A percentile compares a stretch with the other conserved stretches of the same genome.
phyloP scores from a whole-genome alignment of 2,329 filamentous ascomycete species.

The Ophiocordyceps camponoti-rufipedis region DNA sequence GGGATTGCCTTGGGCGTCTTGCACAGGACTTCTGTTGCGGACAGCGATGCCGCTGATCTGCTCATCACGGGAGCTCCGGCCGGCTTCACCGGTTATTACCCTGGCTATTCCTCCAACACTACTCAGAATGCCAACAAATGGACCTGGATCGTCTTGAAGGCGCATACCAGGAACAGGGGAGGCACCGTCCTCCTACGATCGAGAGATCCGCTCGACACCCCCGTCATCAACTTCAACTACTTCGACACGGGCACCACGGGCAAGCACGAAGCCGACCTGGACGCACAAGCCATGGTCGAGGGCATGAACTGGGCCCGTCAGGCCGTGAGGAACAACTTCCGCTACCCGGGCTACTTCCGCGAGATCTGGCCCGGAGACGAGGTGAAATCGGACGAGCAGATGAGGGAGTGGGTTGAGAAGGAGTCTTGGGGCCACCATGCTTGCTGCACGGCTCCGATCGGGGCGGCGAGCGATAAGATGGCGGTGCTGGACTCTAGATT shows the following conservation, averaged over 20 bases:
- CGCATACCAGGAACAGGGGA: constrained; percentile 41
- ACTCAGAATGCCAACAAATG: constrained; percentile 14
- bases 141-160: constrained; percentile 29
- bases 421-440: constrained; percentile 39
- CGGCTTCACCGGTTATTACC: constrained; percentile 11
- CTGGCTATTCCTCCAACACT: constrained; percentile 7
- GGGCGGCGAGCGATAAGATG: constrained; percentile 28
- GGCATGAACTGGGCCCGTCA: constrained; percentile 32
- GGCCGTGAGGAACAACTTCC: constrained; percentile 9
- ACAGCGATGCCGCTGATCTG: constrained; percentile 9
- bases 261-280: constrained; percentile 26
- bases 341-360: constrained; percentile 1
- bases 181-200: constrained; percentile 44
- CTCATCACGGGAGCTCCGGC: constrained; percentile 11
- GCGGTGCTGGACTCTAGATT: constrained; percentile 37
- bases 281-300: constrained; percentile 30
- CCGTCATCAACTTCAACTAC: constrained; percentile 44
- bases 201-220: constrained; percentile 42
- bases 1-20: constrained; percentile 7
- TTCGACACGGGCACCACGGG: constrained; percentile 27
- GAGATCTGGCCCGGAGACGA: constrained; percentile 15
- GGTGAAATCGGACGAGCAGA: constrained; percentile 23
- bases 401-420: constrained; percentile 21
- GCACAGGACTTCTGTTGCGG: constrained; percentile 10
- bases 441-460: constrained; percentile 35